These are phyloP conservation scores for Atalantia buxifolia DNA, from an alignment of 345 rosid genomes.

Conservation along the genomic window DNA sequence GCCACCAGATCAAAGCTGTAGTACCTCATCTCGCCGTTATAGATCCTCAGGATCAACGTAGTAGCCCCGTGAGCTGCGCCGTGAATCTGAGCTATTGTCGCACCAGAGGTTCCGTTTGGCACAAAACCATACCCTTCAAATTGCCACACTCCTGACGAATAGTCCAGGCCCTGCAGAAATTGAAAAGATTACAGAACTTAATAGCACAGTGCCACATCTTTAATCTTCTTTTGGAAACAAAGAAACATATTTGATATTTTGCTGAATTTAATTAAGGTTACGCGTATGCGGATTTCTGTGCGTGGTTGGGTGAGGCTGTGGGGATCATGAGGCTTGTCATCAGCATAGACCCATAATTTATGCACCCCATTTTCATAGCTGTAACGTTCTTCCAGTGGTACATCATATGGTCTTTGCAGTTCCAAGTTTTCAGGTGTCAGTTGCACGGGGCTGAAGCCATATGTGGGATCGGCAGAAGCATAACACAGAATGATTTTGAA, in stretches of 20 bases:
- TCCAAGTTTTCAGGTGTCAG: constrained; percentile 23
- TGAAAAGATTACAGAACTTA: background rate
- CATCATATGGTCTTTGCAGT: constrained; percentile 34
- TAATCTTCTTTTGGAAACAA: too few relatives aligned
- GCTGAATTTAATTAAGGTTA: background rate
- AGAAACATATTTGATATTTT: too few relatives aligned
- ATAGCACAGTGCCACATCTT: background rate
- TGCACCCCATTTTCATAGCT: constrained; percentile 28
- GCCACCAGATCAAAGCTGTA: constrained; percentile 21
- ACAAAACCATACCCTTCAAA: constrained; percentile 41
- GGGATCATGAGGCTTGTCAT: constrained; percentile 38
- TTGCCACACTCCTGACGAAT: constrained; percentile 41
- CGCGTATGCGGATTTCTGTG: constrained; percentile 35
- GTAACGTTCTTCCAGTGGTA: constrained; percentile 25
- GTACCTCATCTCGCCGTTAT: constrained; percentile 30
- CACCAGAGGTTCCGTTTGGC: constrained; percentile 43
- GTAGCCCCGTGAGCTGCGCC: constrained; percentile 27
- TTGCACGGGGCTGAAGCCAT: constrained; percentile 26
- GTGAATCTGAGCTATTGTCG: constrained; percentile 29
- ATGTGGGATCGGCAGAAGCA: constrained; percentile 24
- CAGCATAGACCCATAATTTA: constrained; percentile 35
- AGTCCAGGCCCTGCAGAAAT: constrained; percentile 30
- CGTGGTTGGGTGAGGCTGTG: constrained; percentile 35
- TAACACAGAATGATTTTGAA: background rate
- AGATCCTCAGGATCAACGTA: constrained; percentile 31